Conservation (phyloP, 2,329 filamentous ascomycete genomes). For the Teratosphaeria pseudoeucalypti region DNA sequence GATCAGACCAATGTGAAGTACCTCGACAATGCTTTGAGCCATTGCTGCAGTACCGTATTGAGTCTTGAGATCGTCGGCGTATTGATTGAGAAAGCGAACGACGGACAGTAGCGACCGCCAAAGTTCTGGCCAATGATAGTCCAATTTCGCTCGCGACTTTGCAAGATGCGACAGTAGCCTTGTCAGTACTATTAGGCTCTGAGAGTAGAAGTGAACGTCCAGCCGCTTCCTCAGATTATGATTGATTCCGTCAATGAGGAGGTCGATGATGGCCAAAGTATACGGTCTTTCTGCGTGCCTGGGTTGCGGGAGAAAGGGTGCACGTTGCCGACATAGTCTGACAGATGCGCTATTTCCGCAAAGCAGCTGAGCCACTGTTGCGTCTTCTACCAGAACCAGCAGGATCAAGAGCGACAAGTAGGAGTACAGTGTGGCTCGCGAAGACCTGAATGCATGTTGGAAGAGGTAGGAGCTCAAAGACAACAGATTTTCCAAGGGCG, state of each 20-base stretch:
- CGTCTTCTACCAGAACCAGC: constrained; percentile 78
- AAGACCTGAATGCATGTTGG: constrained; percentile 81
- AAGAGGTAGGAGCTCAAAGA: constrained; percentile 87
- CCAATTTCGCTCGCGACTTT: constrained; percentile 66
- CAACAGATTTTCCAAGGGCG: constrained; percentile 64
- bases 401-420: constrained; percentile 77
- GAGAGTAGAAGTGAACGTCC: constrained; percentile 60
- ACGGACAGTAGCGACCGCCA: constrained; percentile 84
- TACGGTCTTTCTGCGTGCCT: constrained; percentile 58
- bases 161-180: constrained; percentile 77
- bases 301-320: constrained; percentile 70
- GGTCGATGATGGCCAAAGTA: constrained; percentile 68
- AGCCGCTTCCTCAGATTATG: constrained; percentile 83
- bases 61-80: constrained; percentile 63
- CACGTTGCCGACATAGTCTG: constrained; percentile 78
- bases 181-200: constrained; percentile 71
- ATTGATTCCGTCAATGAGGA: constrained; percentile 81
- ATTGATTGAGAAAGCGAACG: constrained; percentile 81
- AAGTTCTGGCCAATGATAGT: constrained; percentile 91
- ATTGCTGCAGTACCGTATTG: constrained; percentile 61
- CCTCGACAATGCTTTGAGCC: constrained; percentile 66
- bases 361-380: constrained; percentile 67
- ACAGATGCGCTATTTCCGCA: constrained; percentile 67
- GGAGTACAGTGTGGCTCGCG: constrained; percentile 68
- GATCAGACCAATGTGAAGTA: constrained; percentile 74